These are phyloP conservation scores for Pythium dissimile DNA, from an alignment of 352 stramenopile species.

Conservation along the genomic window DNA sequence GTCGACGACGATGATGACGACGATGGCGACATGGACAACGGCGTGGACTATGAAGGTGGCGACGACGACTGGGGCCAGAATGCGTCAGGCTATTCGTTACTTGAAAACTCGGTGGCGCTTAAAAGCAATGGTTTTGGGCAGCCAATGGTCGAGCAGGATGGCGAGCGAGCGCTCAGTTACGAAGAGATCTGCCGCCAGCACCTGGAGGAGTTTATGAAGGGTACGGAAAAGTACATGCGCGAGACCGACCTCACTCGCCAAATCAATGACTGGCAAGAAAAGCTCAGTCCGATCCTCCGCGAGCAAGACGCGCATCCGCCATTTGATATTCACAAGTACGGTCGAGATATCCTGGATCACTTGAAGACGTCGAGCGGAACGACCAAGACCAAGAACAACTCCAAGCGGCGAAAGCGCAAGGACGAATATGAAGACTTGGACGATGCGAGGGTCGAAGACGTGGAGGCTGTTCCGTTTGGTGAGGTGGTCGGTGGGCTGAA, in stretches of 20 bases:
- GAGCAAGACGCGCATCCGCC: conserved; percentile 60
- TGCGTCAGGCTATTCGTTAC: conserved; percentile 2
- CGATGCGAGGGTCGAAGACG: conserved; percentile 5
- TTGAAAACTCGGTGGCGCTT: conserved; percentile 8
- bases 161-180: conserved; percentile 42
- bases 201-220: conserved; percentile 76
- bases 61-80: conserved; percentile 37
- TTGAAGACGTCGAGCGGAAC: conserved; percentile 34
- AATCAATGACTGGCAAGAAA: conserved; percentile 77
- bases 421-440: conserved; percentile 11
- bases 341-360: conserved; percentile 51
- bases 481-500: conserved; percentile 50
- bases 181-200: conserved; percentile 76
- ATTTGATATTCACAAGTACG: conserved; percentile 78
- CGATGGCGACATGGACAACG: conserved; percentile 29
- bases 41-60: conserved; percentile 29
- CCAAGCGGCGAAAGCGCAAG: conserved; percentile 27
- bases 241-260: conserved; percentile 69
- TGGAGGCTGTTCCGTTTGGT: conserved; percentile 40
- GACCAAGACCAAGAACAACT: conserved; percentile 31
- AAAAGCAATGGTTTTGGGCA: conserved; percentile 20
- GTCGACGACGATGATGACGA: conserved; percentile 28
- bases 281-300: conserved; percentile 62
- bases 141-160: neutral
- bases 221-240: conserved; percentile 74